These are phyloP conservation scores for Tuber borchii DNA, from an alignment of 495 filamentous ascomycete species.

Conservation along the genomic window DNA sequence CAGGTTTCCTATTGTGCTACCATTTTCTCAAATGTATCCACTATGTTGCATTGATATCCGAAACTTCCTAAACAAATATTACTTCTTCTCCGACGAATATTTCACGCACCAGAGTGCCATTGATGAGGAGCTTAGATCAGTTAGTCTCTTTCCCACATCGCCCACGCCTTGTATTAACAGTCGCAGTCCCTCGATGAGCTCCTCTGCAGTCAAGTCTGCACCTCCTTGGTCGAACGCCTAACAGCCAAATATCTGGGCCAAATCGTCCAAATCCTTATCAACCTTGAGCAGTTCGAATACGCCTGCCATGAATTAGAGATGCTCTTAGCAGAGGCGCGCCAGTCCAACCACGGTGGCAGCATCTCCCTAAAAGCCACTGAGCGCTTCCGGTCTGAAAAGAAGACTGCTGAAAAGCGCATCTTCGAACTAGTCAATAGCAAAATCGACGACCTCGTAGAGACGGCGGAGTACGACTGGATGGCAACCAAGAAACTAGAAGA, in stretches of 20 bases:
- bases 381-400: slow-evolving; percentile 81
- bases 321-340: slow-evolving; percentile 71
- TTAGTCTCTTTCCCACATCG: slow-evolving; percentile 39
- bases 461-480: slow-evolving; percentile 95
- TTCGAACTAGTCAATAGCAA: slow-evolving; percentile 98
- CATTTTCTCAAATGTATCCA: slow-evolving; percentile 98
- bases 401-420: slow-evolving; percentile 92
- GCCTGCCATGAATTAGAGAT: slow-evolving; percentile 83
- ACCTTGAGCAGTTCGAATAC: slow-evolving; percentile 90
- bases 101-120: slow-evolving; percentile 81
- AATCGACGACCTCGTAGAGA: slow-evolving; percentile 94
- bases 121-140: slow-evolving; percentile 77
- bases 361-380: slow-evolving; percentile 73
- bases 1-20: slow-evolving; percentile 84
- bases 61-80: slow-evolving; percentile 93
- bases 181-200: slow-evolving; percentile 74
- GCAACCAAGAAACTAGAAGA: slow-evolving; percentile 57
- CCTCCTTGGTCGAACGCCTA: slow-evolving; percentile 78
- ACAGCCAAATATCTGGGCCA: slow-evolving; percentile 90
- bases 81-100: slow-evolving; percentile 89
- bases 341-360: slow-evolving; percentile 62
- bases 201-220: slow-evolving; percentile 81
- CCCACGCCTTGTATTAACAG: background rate
- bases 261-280: slow-evolving; percentile 97
- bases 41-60: slow-evolving; percentile 95